These are phyloP conservation scores for Neoboletus subvelutipes DNA, from an alignment of 768 basidiomycete species.

Conservation along the genomic window DNA sequence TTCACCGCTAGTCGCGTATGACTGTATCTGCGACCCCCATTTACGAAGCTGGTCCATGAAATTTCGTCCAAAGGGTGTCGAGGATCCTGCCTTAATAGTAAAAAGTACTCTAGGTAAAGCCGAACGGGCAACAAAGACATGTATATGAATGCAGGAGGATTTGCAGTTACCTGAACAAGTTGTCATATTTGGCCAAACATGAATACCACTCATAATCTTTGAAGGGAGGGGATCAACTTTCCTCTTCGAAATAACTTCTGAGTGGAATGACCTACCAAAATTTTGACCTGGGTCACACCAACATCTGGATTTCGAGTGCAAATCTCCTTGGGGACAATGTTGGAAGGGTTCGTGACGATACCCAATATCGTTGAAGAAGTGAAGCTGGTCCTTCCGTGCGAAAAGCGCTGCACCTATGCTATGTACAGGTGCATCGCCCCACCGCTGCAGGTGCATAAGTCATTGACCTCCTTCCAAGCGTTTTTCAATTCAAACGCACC, in stretches of 20 bases:
- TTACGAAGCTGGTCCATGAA: conserved; percentile 1
- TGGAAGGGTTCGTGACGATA: conserved; percentile 81
- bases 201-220: conserved; percentile 87
- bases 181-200: conserved; percentile 76
- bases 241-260: neutral
- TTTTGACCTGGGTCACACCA: conserved; percentile 69
- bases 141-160: neutral
- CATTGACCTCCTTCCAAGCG: neutral
- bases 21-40: neutral
- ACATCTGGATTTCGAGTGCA: conserved; percentile 61
- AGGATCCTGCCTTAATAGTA: neutral
- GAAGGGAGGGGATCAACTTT: conserved; percentile 8
- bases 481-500: conserved; percentile 38
- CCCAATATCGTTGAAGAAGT: conserved; percentile 85
- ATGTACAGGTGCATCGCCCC: conserved; percentile 89
- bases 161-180: conserved; percentile 42
- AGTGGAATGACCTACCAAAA: conserved; percentile 50
- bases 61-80: neutral
- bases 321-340: conserved; percentile 62
- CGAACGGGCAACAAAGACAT: neutral
- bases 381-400: conserved; percentile 68
- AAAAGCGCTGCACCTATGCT: conserved; percentile 81
- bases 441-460: conserved; percentile 42
- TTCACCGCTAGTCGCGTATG: neutral
- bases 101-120: neutral